Conservation (phyloP, 2,329 filamentous ascomycete genomes). For the Amphichorda felina region DNA sequence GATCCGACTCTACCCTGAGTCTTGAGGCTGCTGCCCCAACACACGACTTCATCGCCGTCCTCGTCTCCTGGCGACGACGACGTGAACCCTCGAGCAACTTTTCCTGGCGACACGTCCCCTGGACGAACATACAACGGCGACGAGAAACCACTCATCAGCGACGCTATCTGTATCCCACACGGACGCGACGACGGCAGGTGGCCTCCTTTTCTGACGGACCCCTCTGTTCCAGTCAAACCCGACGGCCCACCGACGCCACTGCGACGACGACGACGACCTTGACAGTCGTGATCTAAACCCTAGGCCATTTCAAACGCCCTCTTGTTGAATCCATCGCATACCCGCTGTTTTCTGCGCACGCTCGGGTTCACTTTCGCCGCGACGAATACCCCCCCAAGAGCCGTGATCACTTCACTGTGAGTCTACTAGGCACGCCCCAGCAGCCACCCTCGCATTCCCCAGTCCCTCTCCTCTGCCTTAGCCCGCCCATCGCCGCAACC, state of each 20-base stretch:
- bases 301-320: not conserved
- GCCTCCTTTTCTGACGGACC: not conserved
- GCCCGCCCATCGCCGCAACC: constrained; percentile 3
- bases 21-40: not conserved
- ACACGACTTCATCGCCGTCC: not conserved
- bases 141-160: not conserved
- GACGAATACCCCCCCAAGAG: constrained; percentile 11
- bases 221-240: not conserved
- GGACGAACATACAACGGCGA: not conserved
- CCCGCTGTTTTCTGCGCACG: not conserved
- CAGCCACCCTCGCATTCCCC: not conserved
- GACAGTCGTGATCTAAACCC: not conserved
- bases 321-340: constrained; percentile 1
- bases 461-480: constrained; percentile 2
- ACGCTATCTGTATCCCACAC: not conserved
- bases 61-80: not conserved
- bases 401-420: constrained; percentile 29
- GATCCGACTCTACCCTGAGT: not conserved
- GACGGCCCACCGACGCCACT: not conserved
- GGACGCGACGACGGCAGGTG: not conserved
- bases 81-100: not conserved
- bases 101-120: not conserved
- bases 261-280: constrained; percentile 5
- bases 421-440: constrained; percentile 10
- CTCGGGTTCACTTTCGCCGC: not conserved